Percentiles rank a stretch among this genome's conserved stretches.
phyloP scores from a whole-genome alignment of 1,284 basidiomycete genomes.

The Kwoniella shivajii region DNA sequence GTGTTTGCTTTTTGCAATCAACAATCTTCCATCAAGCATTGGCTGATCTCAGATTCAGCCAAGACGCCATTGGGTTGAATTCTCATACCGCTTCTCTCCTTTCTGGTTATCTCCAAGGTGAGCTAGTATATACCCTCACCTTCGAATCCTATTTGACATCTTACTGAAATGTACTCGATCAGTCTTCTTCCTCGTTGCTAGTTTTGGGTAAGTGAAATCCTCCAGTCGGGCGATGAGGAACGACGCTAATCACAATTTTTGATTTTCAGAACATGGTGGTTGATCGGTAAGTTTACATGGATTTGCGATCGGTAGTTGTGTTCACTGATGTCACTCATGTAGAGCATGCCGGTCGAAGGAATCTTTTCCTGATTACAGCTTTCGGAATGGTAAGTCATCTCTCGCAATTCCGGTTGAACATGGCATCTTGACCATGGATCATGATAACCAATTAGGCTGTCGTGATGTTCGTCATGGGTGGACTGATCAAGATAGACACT shows the following conservation, averaged over 20 bases:
- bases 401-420: not conserved
- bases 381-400: slow-evolving; percentile 21
- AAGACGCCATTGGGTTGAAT: slow-evolving; percentile 21
- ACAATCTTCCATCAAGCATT: too few species aligned
- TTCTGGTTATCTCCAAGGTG: slow-evolving; percentile 20
- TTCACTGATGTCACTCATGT: not conserved
- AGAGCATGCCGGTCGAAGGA: slow-evolving; percentile 22
- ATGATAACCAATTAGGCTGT: too few species aligned
- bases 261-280: slow-evolving; percentile 16
- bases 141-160: too few species aligned
- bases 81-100: slow-evolving; percentile 19
- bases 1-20: too few species aligned
- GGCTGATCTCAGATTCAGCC: too few species aligned
- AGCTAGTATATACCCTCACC: not conserved
- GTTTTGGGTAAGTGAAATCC: too few species aligned
- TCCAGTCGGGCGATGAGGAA: not conserved
- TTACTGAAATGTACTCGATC: not conserved
- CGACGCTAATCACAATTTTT: not conserved
- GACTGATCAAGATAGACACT: slow-evolving; percentile 23
- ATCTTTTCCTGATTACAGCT: slow-evolving; percentile 19
- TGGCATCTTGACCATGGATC: not conserved
- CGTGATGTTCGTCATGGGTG: slow-evolving; percentile 24
- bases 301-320: not conserved
- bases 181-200: slow-evolving; percentile 21
- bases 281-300: slow-evolving; percentile 8